phyloP scores from a whole-genome alignment of 805 yeast genomes.

The Monosporozyma aerobia region DNA sequence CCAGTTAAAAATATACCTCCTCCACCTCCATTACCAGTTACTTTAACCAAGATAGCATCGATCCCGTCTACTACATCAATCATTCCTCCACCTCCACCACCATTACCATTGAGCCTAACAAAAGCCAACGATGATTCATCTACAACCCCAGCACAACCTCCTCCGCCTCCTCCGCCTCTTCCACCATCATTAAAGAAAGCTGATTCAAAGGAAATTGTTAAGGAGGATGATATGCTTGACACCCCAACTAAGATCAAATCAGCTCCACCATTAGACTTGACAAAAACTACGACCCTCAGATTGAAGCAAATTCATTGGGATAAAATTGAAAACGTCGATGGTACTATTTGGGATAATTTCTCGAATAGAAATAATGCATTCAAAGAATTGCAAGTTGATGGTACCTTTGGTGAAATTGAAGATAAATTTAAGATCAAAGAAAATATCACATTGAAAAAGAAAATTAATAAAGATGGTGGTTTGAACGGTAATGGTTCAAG shows the following conservation, averaged over 20 bases:
- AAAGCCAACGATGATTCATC: not conserved
- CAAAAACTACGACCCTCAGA: conserved; percentile 35
- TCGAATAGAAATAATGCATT: conserved; percentile 34
- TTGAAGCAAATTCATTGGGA: conserved; percentile 82
- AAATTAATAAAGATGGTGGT: conserved; percentile 16
- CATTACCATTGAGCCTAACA: conserved; percentile 15
- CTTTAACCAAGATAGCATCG: conserved; percentile 11
- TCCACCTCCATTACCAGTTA: conserved; percentile 10
- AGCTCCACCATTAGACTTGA: conserved; percentile 18
- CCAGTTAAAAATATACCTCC: conserved; percentile 29
- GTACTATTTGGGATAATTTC: conserved; percentile 54
- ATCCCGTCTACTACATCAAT: conserved; percentile 14
- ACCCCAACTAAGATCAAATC: conserved; percentile 10
- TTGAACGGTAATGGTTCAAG: conserved; percentile 34
- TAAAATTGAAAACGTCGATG: conserved; percentile 46
- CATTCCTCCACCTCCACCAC: conserved; percentile 31
- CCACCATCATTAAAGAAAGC: conserved; percentile 8
- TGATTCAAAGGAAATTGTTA: not conserved
- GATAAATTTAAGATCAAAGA: conserved; percentile 45
- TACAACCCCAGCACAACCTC: not conserved
- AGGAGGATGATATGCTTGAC: not conserved
- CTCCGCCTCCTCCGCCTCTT: conserved; percentile 21
- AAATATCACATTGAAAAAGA: conserved; percentile 26
- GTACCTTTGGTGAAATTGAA: conserved; percentile 60
- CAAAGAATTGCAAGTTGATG: conserved; percentile 43